phyloP scores from a whole-genome alignment of 495 filamentous ascomycete species.

The Podospora australis region DNA sequence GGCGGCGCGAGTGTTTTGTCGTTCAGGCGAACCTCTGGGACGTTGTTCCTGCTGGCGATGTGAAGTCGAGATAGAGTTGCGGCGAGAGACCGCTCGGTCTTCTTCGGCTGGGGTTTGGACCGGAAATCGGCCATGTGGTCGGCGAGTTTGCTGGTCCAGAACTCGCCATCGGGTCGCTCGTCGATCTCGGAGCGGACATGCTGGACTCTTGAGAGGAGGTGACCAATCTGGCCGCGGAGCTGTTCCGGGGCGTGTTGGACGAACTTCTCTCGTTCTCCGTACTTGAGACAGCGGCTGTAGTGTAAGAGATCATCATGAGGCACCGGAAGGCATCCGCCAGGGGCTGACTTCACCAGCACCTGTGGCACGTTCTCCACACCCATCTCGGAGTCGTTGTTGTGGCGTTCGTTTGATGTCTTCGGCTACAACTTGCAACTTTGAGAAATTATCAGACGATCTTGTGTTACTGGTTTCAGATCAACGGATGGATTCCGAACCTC shows the following conservation, averaged over 20 bases:
- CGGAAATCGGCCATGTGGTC: constrained; percentile 14
- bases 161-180: constrained; percentile 8
- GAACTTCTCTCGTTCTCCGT: constrained; percentile 8
- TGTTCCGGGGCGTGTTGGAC: constrained; percentile 4
- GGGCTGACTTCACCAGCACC: neutral
- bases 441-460: too few species aligned
- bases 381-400: neutral
- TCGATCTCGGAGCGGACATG: constrained; percentile 6
- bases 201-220: constrained; percentile 8
- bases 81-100: constrained; percentile 7
- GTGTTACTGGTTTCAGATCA: neutral
- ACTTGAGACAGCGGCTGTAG: constrained; percentile 10
- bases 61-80: constrained; percentile 7
- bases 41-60: constrained; percentile 6
- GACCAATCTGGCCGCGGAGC: neutral
- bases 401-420: neutral
- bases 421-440: too few species aligned
- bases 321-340: constrained; percentile 5
- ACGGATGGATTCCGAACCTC: neutral
- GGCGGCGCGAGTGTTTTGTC: constrained; percentile 1
- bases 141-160: constrained; percentile 10
- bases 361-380: neutral
- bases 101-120: constrained; percentile 11
- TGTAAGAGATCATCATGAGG: constrained; percentile 10
- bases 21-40: neutral